phyloP scores from a whole-genome alignment of 2,329 filamentous ascomycete genomes.

The Alternaria arbusti region DNA sequence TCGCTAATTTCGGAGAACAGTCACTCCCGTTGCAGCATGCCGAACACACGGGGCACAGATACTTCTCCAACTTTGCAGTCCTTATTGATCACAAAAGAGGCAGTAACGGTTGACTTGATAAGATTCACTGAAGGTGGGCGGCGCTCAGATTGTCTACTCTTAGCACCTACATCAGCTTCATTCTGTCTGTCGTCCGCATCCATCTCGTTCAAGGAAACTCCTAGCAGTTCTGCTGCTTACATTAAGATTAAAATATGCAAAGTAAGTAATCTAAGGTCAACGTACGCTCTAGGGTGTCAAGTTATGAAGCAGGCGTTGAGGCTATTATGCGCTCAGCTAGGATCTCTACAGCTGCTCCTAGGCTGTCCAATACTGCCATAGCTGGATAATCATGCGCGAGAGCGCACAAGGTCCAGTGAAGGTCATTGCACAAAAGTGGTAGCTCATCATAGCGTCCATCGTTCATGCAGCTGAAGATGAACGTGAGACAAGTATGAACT shows the following conservation, averaged over 20 bases:
- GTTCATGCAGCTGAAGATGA: conserved; percentile 6
- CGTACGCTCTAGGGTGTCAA: neutral
- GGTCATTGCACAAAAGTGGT: neutral
- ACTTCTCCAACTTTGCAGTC: neutral
- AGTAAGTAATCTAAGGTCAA: neutral
- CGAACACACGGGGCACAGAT: neutral
- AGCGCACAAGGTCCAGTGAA: conserved; percentile 4
- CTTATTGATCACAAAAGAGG: neutral
- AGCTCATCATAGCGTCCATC: neutral
- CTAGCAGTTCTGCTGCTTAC: neutral
- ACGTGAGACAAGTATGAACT: neutral
- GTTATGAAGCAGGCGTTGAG: neutral
- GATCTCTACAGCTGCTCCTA: conserved; percentile 3
- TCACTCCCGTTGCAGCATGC: neutral
- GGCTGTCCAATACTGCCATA: neutral
- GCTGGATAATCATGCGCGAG: neutral
- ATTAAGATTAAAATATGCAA: neutral
- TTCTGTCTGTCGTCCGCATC: neutral
- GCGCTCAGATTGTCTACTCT: neutral
- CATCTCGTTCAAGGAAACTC: neutral
- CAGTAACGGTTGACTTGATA: neutral
- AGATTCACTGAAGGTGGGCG: neutral
- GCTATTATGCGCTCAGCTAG: conserved; percentile 1
- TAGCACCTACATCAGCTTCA: neutral
- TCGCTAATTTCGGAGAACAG: neutral